A percentile compares a stretch with the other conserved stretches of the same genome.
Conservation (phyloP, 805 yeast species). For the Scheffersomyces amazonensis region DNA sequence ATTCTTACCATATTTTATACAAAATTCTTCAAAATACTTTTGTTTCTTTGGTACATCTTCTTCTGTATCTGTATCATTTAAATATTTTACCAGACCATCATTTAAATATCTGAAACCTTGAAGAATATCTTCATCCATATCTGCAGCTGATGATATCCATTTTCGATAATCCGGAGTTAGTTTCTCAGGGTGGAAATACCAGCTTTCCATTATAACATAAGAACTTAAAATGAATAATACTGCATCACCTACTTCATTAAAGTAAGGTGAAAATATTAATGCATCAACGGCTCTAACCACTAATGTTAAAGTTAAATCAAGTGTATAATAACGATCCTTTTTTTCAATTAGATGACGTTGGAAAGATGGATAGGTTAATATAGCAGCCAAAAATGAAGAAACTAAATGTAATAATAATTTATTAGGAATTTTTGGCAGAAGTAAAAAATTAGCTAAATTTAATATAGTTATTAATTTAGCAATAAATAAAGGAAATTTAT, state of each 20-base stretch:
- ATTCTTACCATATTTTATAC: conserved; percentile 26
- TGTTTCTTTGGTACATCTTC: conserved; percentile 9
- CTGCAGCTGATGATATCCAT: conserved; percentile 45
- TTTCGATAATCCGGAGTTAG: conserved; percentile 35
- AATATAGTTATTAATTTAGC: conserved; percentile 19
- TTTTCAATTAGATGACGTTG: conserved; percentile 16
- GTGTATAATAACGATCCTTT: conserved; percentile 21
- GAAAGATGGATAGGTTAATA: conserved; percentile 21
- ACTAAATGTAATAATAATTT: conserved; percentile 11
- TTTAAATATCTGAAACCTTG: conserved; percentile 24
- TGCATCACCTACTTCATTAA: conserved; percentile 17
- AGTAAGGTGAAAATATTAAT: conserved; percentile 10
- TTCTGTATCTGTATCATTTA: conserved; percentile 16
- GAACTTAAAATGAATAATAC: conserved; percentile 19
- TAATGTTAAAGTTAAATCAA: conserved; percentile 28
- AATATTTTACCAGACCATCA: conserved; percentile 23
- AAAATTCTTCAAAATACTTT: conserved; percentile 23
- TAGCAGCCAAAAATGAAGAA: conserved; percentile 20
- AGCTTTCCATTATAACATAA: conserved; percentile 26
- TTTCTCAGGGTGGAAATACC: conserved; percentile 31
- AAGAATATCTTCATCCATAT: conserved; percentile 36
- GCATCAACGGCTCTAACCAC: conserved; percentile 28
- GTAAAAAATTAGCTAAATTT: conserved; percentile 7
- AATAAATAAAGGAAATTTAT: conserved; percentile 24
- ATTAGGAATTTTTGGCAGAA: neutral